A percentile compares a stretch with the other conserved stretches of the same genome.
These are phyloP conservation scores for Mollisiaceae sp. DNA, from an alignment of 2,329 filamentous ascomycete species.

Conservation along the genomic window DNA sequence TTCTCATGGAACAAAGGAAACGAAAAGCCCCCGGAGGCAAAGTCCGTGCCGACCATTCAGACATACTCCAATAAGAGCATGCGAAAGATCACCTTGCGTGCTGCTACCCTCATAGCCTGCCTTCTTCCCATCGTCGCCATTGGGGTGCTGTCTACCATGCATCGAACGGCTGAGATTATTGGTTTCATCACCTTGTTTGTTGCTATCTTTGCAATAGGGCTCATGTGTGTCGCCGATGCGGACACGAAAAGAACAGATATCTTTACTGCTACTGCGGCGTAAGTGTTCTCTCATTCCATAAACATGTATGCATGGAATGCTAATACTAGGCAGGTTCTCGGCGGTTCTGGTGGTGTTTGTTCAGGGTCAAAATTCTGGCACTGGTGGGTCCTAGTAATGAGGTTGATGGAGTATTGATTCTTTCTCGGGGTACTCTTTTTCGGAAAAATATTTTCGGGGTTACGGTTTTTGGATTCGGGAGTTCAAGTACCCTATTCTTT, in stretches of 20 bases:
- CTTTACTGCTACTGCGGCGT: slow-evolving; percentile 37
- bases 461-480: too few relatives aligned
- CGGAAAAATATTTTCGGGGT: too few relatives aligned
- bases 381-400: too few relatives aligned
- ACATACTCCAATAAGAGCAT: slow-evolving; percentile 19
- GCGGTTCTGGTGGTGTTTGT: slow-evolving; percentile 34
- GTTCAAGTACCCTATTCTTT: too few relatives aligned
- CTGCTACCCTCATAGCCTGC: slow-evolving; percentile 32
- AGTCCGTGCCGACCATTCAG: slow-evolving; percentile 17
- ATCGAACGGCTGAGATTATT: slow-evolving; percentile 20
- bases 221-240: slow-evolving; percentile 23
- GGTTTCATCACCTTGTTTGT: slow-evolving; percentile 29
- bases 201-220: slow-evolving; percentile 28
- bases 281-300: slow-evolving; percentile 23
- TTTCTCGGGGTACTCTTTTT: too few relatives aligned
- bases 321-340: slow-evolving; percentile 26
- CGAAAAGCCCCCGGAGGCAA: neutral
- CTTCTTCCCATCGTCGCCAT: slow-evolving; percentile 31
- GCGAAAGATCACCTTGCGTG: slow-evolving; percentile 24
- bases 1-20: too few relatives aligned
- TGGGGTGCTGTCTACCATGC: slow-evolving; percentile 26
- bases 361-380: slow-evolving; percentile 31
- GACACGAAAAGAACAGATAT: slow-evolving; percentile 31
- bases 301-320: too few relatives aligned
- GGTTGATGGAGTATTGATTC: too few relatives aligned